Evolutionary conservation across 768 basidiomycete genomes (phyloP), one percentile per base, ranked within the genome.

Genomic region (Postia placenta): DNA sequence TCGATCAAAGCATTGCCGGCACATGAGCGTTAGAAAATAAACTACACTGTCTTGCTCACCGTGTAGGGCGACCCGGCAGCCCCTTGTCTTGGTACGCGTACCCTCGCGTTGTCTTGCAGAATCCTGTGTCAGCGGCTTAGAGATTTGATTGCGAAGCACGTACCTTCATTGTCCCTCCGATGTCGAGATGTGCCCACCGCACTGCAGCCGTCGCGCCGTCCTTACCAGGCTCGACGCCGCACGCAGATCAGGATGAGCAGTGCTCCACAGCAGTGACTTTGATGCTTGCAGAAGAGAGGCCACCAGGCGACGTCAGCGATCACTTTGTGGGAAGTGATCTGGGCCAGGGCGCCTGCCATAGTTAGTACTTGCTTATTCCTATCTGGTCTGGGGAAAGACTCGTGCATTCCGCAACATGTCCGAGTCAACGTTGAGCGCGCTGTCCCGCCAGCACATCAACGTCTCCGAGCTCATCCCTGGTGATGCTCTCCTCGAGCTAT

Each of bases 141-240:
- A 11, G 12, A 44, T 36, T 22, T 2, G 9, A 23, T 38, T 46
- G 65, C 72, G 45, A 36, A n/a, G n/a, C n/a, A 49, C 52, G 38
- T 22, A 80, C 79, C 67, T 89, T 85, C 85, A 87, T 87, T 15
- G 76, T 67, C 12, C 86, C 83, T 9, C 80, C 89, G 49, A 92
- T 92, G 59, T 94, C 92, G 37, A 92, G 67, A 64, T 93, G 92
- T 0, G 91, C 92, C 89, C 91, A 94, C 52, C 80, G 79, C 56
- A 90, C 67, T 11, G 69, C 63, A 4, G 79, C 71, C 24, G 58
- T 57, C 12, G 72, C 74, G 49, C 73, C 59, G 39, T 78, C 81
- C 11, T 79, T 74, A 58, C 78, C 75, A 1, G 74, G 69, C 59
- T 88, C 84, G 48, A 83, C 79, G 3, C 87, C 88, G 22, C 85